Conservation (phyloP, 2,329 filamentous ascomycete species). For the Penicillium sp. region DNA sequence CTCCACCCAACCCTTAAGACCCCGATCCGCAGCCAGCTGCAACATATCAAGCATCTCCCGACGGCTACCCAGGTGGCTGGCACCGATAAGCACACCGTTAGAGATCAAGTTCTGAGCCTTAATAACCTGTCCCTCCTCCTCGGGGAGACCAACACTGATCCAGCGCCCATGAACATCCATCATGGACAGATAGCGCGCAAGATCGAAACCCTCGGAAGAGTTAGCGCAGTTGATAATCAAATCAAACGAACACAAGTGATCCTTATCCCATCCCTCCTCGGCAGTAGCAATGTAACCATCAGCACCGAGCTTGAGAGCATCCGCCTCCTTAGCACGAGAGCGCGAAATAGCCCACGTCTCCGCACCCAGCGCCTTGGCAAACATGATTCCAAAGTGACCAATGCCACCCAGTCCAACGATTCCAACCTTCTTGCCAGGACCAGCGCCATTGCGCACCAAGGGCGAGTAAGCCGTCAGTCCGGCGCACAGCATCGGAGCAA, state of each 20-base stretch:
- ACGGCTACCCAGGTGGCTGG: conserved; percentile 69
- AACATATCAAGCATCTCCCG: conserved; percentile 72
- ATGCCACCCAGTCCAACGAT: conserved; percentile 59
- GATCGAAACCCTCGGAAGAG: conserved; percentile 67
- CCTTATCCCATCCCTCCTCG: conserved; percentile 59
- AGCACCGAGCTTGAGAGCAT: conserved; percentile 59
- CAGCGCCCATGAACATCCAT: conserved; percentile 80
- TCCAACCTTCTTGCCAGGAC: conserved; percentile 59
- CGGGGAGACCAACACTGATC: conserved; percentile 77
- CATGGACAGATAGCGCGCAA: conserved; percentile 68
- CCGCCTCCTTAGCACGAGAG: conserved; percentile 59
- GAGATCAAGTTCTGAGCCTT: conserved; percentile 71
- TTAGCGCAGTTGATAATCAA: conserved; percentile 73
- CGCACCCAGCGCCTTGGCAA: conserved; percentile 66
- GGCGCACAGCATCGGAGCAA: conserved; percentile 81
- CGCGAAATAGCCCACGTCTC: conserved; percentile 64
- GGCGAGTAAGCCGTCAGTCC: conserved; percentile 79
- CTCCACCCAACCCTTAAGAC: conserved; percentile 66
- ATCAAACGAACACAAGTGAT: conserved; percentile 56
- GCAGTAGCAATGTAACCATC: conserved; percentile 60
- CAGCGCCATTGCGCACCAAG: conserved; percentile 71
- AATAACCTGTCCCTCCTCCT: conserved; percentile 69
- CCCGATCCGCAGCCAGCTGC: conserved; percentile 68
- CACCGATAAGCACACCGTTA: conserved; percentile 72
- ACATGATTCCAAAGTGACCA: conserved; percentile 69